Base-by-base conservation (phyloP, 2,329 filamentous ascomycete species). In the Zymoseptoria crescenta region DNA sequence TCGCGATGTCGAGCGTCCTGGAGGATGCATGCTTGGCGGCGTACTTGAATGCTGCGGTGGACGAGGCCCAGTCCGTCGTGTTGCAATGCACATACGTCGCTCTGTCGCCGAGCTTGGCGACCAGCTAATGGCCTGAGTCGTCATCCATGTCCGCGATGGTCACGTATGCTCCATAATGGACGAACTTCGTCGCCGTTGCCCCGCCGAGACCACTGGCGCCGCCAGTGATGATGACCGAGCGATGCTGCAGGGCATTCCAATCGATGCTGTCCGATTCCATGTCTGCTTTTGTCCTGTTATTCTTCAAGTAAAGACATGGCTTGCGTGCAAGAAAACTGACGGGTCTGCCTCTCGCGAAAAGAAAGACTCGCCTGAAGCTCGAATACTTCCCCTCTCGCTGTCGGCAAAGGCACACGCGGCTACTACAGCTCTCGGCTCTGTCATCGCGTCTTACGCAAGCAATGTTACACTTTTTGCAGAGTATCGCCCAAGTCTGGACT, bases 161-260 rank as follows among this genome's bases (percentile, higher is more conserved):
- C 20, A 62, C 55, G 48, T 59, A 62, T 1, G 60, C 60, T 30
- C 60, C 60, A 35, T 54, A 35, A 19, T 59, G 19, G 27, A 54
- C 49, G 27, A 59, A 62, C 27, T 51, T 54, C 10, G 45, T 54
- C 8, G 60, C 55, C 8, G 57, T 59, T 19, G 51, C 51, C 30
- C 54, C 54, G 52, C 60, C 60, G 19, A 62, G 29, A 4, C 60
- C 60, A 16, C 49, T 54, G 13, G 60, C 60, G 30, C 60, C 60
- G 21, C 60, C 60, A 27, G 60, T 62, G 28, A 62, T 53, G 56
- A 61, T 55, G 7, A 58, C 59, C 9, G 56, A 59, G 24, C 59
- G 57, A 27, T 52, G 54, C 54, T 61, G 49, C 41, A 61, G 52
- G 2, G 35, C 24, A 28, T 55, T 45, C 54, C 52, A 57, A 4